Evolutionary conservation across 2,329 filamentous ascomycete species (phyloP).

Genomic region (Trichoderma lentiforme): DNA sequence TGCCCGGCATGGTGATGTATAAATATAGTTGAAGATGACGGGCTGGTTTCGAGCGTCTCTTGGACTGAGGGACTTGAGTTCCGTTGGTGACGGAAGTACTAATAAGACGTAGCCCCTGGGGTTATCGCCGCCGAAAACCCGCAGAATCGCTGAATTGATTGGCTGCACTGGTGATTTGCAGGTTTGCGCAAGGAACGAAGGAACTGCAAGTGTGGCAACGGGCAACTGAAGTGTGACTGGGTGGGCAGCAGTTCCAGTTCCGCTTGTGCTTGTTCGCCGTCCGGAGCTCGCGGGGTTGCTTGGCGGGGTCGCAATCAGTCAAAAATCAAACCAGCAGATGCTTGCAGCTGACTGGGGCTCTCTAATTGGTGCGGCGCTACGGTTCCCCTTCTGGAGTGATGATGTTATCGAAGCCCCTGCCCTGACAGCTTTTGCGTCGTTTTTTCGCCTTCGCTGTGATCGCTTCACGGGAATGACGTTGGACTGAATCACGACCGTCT

Average conservation of each 20-base stretch:
- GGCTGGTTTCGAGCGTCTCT: not conserved
- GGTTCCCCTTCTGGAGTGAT: not conserved
- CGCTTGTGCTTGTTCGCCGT: not conserved
- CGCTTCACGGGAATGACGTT: constrained; percentile 9
- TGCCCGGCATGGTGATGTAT: constrained; percentile 28
- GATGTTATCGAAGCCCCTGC: constrained; percentile 10
- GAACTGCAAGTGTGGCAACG: not conserved
- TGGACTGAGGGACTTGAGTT: not conserved
- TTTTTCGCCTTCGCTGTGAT: constrained; percentile 3
- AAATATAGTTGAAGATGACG: not conserved
- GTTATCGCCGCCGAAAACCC: not conserved
- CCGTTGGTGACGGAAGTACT: not conserved
- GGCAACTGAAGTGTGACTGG: not conserved
- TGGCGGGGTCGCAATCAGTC: constrained; percentile 2
- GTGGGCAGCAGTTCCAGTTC: not conserved
- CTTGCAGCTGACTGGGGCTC: not conserved
- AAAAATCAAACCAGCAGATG: not conserved
- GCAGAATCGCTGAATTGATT: not conserved
- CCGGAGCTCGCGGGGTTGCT: constrained; percentile 15
- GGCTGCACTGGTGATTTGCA: not conserved
- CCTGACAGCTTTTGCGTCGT: constrained; percentile 4
- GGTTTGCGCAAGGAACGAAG: not conserved
- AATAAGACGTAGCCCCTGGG: not conserved
- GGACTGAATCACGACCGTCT: constrained; percentile 5
- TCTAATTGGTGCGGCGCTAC: constrained; percentile 6